These are phyloP conservation scores for Helicostylum pulchrum DNA, from an alignment of 192 early-diverging fungal species.

Conservation along the genomic window DNA sequence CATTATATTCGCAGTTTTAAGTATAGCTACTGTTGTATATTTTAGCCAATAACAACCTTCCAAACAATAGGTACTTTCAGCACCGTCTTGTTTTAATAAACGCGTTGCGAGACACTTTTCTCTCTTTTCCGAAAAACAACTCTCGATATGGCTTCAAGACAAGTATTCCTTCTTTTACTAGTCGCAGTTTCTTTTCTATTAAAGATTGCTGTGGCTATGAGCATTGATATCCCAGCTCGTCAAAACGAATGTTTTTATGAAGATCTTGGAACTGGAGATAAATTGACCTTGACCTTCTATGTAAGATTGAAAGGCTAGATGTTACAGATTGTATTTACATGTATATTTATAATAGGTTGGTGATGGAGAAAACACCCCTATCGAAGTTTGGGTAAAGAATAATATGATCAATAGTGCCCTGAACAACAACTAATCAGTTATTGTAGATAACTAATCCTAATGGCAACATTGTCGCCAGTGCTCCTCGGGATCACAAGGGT, in stretches of 20 bases:
- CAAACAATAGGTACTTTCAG: too few species aligned
- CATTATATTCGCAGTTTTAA: too few species aligned
- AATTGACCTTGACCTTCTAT: conserved; percentile 64
- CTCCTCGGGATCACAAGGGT: conserved; percentile 36
- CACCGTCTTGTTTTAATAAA: too few species aligned
- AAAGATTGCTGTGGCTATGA: not conserved
- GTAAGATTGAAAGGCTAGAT: conserved; percentile 1
- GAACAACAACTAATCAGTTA: not conserved
- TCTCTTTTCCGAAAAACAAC: too few species aligned
- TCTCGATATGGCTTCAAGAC: too few species aligned
- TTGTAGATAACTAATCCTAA: conserved; percentile 47
- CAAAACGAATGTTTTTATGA: conserved; percentile 65
- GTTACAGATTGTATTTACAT: not conserved
- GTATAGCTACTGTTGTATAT: too few species aligned
- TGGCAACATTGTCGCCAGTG: conserved; percentile 33
- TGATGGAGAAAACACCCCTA: conserved; percentile 59
- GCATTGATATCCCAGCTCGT: conserved; percentile 22
- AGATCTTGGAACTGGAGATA: conserved; percentile 50
- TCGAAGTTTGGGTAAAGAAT: conserved; percentile 63
- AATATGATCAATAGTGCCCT: not conserved
- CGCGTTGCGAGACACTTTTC: too few species aligned
- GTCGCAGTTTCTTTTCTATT: not conserved
- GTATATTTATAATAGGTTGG: conserved; percentile 40
- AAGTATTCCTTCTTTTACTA: conserved; percentile 2
- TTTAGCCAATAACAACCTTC: too few species aligned